These are phyloP conservation scores for Ligustrum vulgare DNA, from an alignment of 257 asterid species.

Conservation along the genomic window DNA sequence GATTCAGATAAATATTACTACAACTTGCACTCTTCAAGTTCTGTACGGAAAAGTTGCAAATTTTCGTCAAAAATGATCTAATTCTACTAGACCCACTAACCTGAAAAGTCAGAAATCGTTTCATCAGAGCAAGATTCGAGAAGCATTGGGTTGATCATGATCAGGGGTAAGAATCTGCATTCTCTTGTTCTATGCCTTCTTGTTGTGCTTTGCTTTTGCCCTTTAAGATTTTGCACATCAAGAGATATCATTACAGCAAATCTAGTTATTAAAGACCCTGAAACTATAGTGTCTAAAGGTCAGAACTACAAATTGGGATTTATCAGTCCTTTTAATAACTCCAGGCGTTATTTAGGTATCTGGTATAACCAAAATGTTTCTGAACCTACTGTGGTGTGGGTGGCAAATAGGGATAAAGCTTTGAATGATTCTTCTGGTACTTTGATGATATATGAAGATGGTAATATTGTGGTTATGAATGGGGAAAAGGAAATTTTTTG, in stretches of 20 bases:
- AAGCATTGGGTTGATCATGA: constrained; percentile 15
- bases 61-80: not conserved
- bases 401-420: not conserved
- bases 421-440: constrained; percentile 4
- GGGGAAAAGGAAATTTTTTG: not conserved
- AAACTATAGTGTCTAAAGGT: constrained; percentile 22
- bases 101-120: not conserved
- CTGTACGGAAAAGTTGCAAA: not conserved
- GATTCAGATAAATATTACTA: not conserved
- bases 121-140: not conserved
- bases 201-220: constrained; percentile 1
- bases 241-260: constrained; percentile 18
- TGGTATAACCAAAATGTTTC: not conserved
- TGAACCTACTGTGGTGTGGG: not conserved
- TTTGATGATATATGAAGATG: not conserved
- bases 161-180: constrained; percentile 5
- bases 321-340: constrained; percentile 29
- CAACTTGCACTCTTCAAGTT: not conserved
- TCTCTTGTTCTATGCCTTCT: not conserved
- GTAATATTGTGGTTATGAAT: not conserved
- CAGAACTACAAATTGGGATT: constrained; percentile 33
- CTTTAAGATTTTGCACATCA: constrained; percentile 23
- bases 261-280: constrained; percentile 15
- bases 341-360: constrained; percentile 34
- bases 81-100: not conserved